phyloP scores from a whole-genome alignment of 352 stramenopile species.

The Phytophthora melonis region DNA sequence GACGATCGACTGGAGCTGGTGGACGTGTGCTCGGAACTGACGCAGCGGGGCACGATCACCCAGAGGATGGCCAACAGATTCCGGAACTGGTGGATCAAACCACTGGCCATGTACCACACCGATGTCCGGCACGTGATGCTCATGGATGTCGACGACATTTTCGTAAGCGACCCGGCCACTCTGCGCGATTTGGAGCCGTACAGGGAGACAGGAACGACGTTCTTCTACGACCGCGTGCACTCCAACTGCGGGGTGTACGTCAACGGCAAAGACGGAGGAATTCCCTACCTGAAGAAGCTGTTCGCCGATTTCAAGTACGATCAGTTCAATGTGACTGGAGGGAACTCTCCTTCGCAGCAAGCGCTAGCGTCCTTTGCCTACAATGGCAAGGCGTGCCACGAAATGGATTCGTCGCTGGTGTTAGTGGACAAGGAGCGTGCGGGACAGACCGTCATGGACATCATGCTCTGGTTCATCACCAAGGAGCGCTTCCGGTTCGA shows the following conservation, averaged over 20 bases:
- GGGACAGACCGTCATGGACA: constrained; percentile 28
- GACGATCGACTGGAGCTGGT: constrained; percentile 1
- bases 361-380: constrained; percentile 50
- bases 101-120: constrained; percentile 1
- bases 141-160: constrained; percentile 6
- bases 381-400: constrained; percentile 47
- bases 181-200: not conserved
- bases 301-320: constrained; percentile 36
- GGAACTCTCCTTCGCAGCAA: constrained; percentile 34
- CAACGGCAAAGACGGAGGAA: constrained; percentile 3
- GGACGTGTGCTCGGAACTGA: not conserved
- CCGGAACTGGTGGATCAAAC: constrained; percentile 2
- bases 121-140: constrained; percentile 5
- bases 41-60: not conserved
- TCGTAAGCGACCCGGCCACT: not conserved
- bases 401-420: constrained; percentile 66
- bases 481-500: constrained; percentile 30
- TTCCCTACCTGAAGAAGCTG: constrained; percentile 1
- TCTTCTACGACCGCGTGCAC: constrained; percentile 1
- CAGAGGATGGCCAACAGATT: not conserved
- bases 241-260: not conserved
- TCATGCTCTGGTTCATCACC: constrained; percentile 35
- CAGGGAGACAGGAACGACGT: not conserved
- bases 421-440: constrained; percentile 39
- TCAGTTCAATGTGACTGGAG: constrained; percentile 33